Conservation (phyloP, 2,329 filamentous ascomycete species). For the Fusarium tupiense region DNA sequence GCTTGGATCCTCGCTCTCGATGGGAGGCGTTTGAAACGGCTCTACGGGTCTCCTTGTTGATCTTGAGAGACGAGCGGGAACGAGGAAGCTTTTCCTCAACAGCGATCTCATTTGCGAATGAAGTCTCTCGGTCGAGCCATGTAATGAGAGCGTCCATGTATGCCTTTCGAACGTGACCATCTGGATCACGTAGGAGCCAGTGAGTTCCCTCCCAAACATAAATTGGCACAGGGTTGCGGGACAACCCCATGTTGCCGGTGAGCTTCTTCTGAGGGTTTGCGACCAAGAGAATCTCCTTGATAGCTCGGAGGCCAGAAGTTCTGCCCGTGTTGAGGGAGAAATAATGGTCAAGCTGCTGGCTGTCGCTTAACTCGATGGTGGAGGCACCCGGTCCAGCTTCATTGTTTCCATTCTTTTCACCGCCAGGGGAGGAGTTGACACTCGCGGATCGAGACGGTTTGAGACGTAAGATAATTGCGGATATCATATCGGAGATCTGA, state of each 20-base stretch:
- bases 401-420: conserved; percentile 56
- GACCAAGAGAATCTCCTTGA: conserved; percentile 84
- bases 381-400: conserved; percentile 50
- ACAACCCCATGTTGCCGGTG: conserved; percentile 69
- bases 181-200: conserved; percentile 85
- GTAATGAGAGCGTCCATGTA: conserved; percentile 86
- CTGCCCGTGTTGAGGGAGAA: conserved; percentile 66
- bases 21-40: conserved; percentile 74
- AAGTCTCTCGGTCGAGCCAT: conserved; percentile 87
- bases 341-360: conserved; percentile 60
- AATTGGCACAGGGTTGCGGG: conserved; percentile 78
- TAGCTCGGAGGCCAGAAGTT: conserved; percentile 75
- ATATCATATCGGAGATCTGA: conserved; percentile 94
- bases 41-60: conserved; percentile 61
- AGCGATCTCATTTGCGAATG: conserved; percentile 69
- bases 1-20: conserved; percentile 63
- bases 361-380: conserved; percentile 53
- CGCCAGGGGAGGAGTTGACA: conserved; percentile 54
- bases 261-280: conserved; percentile 75
- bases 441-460: conserved; percentile 68
- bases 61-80: conserved; percentile 56
- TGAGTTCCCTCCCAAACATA: conserved; percentile 97
- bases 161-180: conserved; percentile 80
- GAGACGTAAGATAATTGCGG: conserved; percentile 79
- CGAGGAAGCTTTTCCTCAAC: conserved; percentile 63